Evolutionary conservation across 1,139 yeast species (phyloP).

Genomic region (Pichia sp.): DNA sequence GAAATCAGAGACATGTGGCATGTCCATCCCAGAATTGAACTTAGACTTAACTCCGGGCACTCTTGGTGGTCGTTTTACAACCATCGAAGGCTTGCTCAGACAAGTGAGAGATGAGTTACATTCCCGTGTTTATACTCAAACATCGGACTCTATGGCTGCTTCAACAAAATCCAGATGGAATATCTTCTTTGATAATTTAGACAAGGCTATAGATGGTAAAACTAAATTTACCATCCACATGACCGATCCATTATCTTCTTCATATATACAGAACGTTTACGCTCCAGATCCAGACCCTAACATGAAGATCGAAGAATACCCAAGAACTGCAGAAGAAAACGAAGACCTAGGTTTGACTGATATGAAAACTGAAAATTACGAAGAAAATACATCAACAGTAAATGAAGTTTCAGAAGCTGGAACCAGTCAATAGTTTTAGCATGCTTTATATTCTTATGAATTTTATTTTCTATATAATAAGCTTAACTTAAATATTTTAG

Average conservation of each 20-base stretch:
- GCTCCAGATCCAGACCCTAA: slow-evolving; percentile 98
- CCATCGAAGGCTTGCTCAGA: slow-evolving; percentile 84
- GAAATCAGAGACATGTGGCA: slow-evolving; percentile 89
- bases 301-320: slow-evolving; percentile 85
- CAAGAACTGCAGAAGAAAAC: slow-evolving; percentile 80
- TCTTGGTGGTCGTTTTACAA: slow-evolving; percentile 95
- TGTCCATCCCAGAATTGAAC: slow-evolving; percentile 79
- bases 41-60: slow-evolving; percentile 96
- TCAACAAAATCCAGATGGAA: slow-evolving; percentile 78
- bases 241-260: slow-evolving; percentile 94
- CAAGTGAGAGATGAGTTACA: slow-evolving; percentile 91
- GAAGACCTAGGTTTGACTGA: slow-evolving; percentile 90
- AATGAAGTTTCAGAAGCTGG: background rate
- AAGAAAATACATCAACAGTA: background rate
- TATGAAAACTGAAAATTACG: slow-evolving; percentile 40
- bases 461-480: slow-evolving; percentile 2
- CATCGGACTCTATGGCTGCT: slow-evolving; percentile 88
- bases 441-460: background rate
- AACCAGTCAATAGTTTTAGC: background rate
- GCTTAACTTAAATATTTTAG: background rate
- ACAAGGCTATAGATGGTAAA: slow-evolving; percentile 81
- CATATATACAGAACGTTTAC: slow-evolving; percentile 93
- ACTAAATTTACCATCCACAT: slow-evolving; percentile 76
- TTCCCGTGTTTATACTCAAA: slow-evolving; percentile 75
- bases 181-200: slow-evolving; percentile 65